phyloP scores from a whole-genome alignment of 495 filamentous ascomycete genomes.

The Coniosporium apollinis region DNA sequence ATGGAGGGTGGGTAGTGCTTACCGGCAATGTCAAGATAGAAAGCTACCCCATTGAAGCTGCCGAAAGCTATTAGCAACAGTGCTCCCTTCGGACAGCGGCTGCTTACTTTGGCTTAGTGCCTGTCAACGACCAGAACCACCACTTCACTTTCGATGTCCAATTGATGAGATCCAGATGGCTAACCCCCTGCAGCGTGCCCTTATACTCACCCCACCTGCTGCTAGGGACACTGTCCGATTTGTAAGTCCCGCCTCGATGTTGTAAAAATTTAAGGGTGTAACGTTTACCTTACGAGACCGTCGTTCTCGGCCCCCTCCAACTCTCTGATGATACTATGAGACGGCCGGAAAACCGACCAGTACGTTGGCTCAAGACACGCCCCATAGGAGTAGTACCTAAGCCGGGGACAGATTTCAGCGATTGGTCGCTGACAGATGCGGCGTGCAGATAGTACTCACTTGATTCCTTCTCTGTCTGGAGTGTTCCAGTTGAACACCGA shows the following conservation, averaged over 20 bases:
- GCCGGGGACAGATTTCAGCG: no score
- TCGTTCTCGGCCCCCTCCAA: slow-evolving; percentile 80
- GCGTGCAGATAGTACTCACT: no score
- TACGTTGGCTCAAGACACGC: slow-evolving; percentile 49
- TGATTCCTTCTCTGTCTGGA: slow-evolving; percentile 54
- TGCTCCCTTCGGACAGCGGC: background rate
- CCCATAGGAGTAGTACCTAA: slow-evolving; percentile 87
- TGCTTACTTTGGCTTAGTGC: slow-evolving; percentile 51
- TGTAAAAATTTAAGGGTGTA: background rate
- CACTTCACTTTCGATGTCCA: slow-evolving; percentile 79
- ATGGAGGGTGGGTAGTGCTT: slow-evolving; percentile 11
- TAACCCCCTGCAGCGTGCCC: slow-evolving; percentile 75
- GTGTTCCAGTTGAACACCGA: slow-evolving; percentile 68
- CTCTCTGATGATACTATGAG: slow-evolving; percentile 50
- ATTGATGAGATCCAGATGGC: slow-evolving; percentile 87
- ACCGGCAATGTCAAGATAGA: slow-evolving; percentile 81
- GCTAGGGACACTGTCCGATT: slow-evolving; percentile 62
- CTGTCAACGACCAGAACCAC: slow-evolving; percentile 47
- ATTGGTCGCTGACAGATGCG: slow-evolving; percentile 1
- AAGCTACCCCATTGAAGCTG: slow-evolving; percentile 90
- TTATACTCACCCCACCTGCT: slow-evolving; percentile 84
- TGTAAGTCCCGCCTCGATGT: background rate
- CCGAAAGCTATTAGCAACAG: slow-evolving; percentile 5
- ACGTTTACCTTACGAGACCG: slow-evolving; percentile 55
- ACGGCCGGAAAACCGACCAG: slow-evolving; percentile 58